Conservation (phyloP, 371 early-diverging fungal species). For the Mortierella polycephala region DNA sequence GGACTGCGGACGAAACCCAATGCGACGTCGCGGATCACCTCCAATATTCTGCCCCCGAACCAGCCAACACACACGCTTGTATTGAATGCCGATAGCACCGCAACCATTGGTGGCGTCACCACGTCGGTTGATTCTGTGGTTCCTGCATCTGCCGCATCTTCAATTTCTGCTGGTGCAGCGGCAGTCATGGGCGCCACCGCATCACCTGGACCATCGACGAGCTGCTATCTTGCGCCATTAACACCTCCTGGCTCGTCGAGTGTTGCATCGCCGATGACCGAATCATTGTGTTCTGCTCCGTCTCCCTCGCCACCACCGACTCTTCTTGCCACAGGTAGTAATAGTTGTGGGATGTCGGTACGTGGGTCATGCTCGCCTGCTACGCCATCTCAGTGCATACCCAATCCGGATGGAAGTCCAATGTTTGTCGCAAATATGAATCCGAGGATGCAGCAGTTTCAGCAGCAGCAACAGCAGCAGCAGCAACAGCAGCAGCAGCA, state of each 20-base stretch:
- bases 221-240: slow-evolving; percentile 43
- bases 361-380: neutral
- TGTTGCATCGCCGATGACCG: slow-evolving; percentile 37
- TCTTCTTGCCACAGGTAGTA: neutral
- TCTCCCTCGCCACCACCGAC: slow-evolving; percentile 48
- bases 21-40: slow-evolving; percentile 39
- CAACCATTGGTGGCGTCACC: slow-evolving; percentile 11
- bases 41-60: slow-evolving; percentile 35
- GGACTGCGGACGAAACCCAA: slow-evolving; percentile 48
- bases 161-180: slow-evolving; percentile 29
- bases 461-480: slow-evolving; percentile 18
- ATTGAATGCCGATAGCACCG: slow-evolving; percentile 8
- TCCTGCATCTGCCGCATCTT: slow-evolving; percentile 25
- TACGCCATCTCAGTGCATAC: neutral
- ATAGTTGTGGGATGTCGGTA: slow-evolving; percentile 6
- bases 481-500: slow-evolving; percentile 14
- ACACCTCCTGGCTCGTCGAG: slow-evolving; percentile 50
- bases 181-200: slow-evolving; percentile 25
- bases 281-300: slow-evolving; percentile 37
- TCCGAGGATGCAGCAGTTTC: slow-evolving; percentile 5
- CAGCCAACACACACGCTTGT: slow-evolving; percentile 11
- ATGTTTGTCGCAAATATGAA: slow-evolving; percentile 12
- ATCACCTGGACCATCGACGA: slow-evolving; percentile 18
- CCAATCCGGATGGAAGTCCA: slow-evolving; percentile 5
- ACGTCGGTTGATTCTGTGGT: slow-evolving; percentile 14